Evolutionary conservation across 257 asterid genomes (phyloP), one percentile per base, ranked within the genome.

Genomic region (Nicotiana attenuata): DNA sequence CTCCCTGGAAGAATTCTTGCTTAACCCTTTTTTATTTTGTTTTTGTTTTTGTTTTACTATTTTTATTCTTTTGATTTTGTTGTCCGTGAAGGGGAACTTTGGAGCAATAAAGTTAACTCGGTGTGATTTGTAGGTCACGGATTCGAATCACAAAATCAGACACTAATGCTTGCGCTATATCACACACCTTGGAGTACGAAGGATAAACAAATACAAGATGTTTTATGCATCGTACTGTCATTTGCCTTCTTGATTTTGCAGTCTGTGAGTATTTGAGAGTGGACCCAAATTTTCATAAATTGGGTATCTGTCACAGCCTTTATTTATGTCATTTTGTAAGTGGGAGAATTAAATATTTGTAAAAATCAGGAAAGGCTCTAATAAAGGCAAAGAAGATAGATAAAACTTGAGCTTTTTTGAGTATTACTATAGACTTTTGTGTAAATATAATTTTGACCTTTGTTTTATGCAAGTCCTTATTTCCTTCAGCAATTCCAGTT

Each of bases 261-360:
- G 79, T 50, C 63, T 38, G 61, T 73, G 61, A 73, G 79, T 73
- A 73, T 45, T 73, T 73, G 78, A 73, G 60, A 22, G 35, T 71
- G 78, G n/a, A 73, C 55, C 55, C 79, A 47, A 73, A 14, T 7
- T 24, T 73, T 22, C 79, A 73, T 47, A 24, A 47, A 24, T 47
- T 47, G 3, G 63, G 79, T 24, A 50, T 47, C 79, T 73, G 79
- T 73, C 79, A 50, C 79, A 15, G 5, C 35, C 19, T 50, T 50
- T 73, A 47, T 73, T 73, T 73, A 73, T 73, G 24, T 73, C 79
- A 47, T 7, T 47, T 47, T 15, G 35, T 50, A 22, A 73, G 24
- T 20, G 41, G 41, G 19, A 15, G 41, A 22, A 73, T 73, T 47
- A 73, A 73, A 73, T 73, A 41, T 50, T 24, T 47, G 79, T 15